Conservation (phyloP, 305 asterid genomes). For the Plantago rigida region DNA sequence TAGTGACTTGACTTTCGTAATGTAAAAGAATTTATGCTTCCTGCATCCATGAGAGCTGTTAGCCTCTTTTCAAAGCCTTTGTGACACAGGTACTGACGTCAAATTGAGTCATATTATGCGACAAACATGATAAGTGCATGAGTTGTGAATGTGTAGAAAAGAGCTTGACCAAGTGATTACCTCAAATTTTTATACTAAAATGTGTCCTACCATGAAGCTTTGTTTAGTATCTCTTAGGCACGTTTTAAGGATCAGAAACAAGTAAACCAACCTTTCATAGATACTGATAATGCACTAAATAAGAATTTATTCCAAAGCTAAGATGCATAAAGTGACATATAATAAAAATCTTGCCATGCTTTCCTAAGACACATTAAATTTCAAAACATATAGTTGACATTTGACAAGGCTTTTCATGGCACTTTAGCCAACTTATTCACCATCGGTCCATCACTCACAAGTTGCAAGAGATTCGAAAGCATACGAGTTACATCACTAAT, state of each 20-base stretch:
- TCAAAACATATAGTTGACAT: constrained; percentile 34
- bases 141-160: constrained; percentile 16
- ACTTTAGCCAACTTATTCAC: constrained; percentile 28
- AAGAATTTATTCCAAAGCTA: constrained; percentile 67
- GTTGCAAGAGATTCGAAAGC: constrained; percentile 39
- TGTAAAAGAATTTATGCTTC: constrained; percentile 8
- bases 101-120: constrained; percentile 15
- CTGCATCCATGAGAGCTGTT: background rate
- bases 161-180: constrained; percentile 6
- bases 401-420: constrained; percentile 34
- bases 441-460: constrained; percentile 36
- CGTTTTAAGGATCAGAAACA: constrained; percentile 29
- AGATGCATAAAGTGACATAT: constrained; percentile 40
- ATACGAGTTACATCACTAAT: constrained; percentile 33
- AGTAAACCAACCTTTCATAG: constrained; percentile 35
- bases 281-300: constrained; percentile 46
- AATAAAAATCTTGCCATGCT: constrained; percentile 37
- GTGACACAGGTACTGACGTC: background rate
- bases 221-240: constrained; percentile 29
- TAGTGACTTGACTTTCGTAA: constrained; percentile 10
- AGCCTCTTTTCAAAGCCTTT: background rate
- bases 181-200: constrained; percentile 14
- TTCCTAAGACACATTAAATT: constrained; percentile 31
- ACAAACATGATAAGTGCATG: constrained; percentile 14
- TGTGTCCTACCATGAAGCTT: constrained; percentile 25